phyloP scores from a whole-genome alignment of 805 yeast species.

The Ascoidea rubescens region DNA sequence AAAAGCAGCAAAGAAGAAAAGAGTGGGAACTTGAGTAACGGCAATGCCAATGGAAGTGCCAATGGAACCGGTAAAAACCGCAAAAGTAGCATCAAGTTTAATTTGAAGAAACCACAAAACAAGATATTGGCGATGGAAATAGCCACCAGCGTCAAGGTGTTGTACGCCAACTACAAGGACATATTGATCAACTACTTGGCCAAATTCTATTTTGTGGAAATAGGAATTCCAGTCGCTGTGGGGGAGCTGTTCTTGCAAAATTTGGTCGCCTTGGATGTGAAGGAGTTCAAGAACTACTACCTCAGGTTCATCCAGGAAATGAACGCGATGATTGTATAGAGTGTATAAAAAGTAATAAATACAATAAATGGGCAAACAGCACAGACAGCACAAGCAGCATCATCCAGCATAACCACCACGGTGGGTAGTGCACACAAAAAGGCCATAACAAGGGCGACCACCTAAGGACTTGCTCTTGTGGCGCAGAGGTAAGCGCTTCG shows the following conservation, averaged over 20 bases:
- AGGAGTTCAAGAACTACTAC: slow-evolving; percentile 62
- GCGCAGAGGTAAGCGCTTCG: too few relatives aligned
- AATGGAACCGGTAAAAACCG: too few relatives aligned
- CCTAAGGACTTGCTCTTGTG: too few relatives aligned
- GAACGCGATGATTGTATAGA: slow-evolving; percentile 5
- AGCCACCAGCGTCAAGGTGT: slow-evolving; percentile 50
- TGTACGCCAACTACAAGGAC: slow-evolving; percentile 34
- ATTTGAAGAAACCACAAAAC: slow-evolving; percentile 67
- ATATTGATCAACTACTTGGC: slow-evolving; percentile 39
- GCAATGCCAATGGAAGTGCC: too few relatives aligned
- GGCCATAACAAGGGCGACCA: too few relatives aligned
- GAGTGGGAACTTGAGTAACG: too few relatives aligned
- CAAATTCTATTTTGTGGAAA: slow-evolving; percentile 31
- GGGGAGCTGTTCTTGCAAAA: slow-evolving; percentile 48
- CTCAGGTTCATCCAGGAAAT: slow-evolving; percentile 26
- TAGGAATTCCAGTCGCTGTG: slow-evolving; percentile 45
- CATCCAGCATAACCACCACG: too few relatives aligned
- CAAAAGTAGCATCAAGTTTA: slow-evolving; percentile 32
- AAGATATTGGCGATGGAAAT: slow-evolving; percentile 65
- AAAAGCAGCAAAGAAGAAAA: too few relatives aligned
- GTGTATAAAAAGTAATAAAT: too few relatives aligned
- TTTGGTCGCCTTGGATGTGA: slow-evolving; percentile 39
- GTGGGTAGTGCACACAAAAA: too few relatives aligned
- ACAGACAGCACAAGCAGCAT: too few relatives aligned
- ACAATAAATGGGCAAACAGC: too few relatives aligned